phyloP scores from a whole-genome alignment of 2,329 filamentous ascomycete genomes.

The Chaetomium sp. region DNA sequence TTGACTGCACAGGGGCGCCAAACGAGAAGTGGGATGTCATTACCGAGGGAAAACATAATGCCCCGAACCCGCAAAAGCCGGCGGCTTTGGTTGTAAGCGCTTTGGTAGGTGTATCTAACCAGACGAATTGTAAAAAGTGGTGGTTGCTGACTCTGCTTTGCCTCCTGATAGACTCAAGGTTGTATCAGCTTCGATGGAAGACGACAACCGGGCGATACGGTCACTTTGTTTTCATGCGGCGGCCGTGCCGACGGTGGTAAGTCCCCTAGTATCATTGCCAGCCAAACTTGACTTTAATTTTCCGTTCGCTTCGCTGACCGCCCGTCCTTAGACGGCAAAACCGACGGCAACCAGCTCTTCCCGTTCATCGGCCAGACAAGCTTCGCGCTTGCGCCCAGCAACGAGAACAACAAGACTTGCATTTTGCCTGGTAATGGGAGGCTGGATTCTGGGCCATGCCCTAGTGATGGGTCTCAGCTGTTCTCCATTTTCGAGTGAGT shows the following conservation, averaged over 20 bases:
- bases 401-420: conserved; percentile 38
- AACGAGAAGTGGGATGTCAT: conserved; percentile 48
- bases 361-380: conserved; percentile 37
- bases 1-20: conserved; percentile 37
- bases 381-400: conserved; percentile 41
- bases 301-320: conserved; percentile 4
- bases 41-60: conserved; percentile 43
- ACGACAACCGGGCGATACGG: conserved; percentile 38
- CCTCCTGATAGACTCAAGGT: conserved; percentile 30
- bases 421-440: conserved; percentile 33
- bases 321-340: conserved; percentile 34
- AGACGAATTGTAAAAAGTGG: not conserved
- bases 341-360: conserved; percentile 44
- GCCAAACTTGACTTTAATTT: not conserved
- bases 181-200: conserved; percentile 45
- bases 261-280: conserved; percentile 10
- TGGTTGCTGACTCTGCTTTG: not conserved
- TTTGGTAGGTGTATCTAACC: conserved; percentile 29
- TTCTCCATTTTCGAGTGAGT: conserved; percentile 27
- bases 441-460: conserved; percentile 28
- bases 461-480: conserved; percentile 26
- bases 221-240: conserved; percentile 47
- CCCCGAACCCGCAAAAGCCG: conserved; percentile 32
- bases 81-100: conserved; percentile 41
- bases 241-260: conserved; percentile 43